Evolutionary conservation across 148 eudicot species (phyloP), one percentile per base, ranked within the genome.

Genomic region (Chenopodium berlandieri): DNA sequence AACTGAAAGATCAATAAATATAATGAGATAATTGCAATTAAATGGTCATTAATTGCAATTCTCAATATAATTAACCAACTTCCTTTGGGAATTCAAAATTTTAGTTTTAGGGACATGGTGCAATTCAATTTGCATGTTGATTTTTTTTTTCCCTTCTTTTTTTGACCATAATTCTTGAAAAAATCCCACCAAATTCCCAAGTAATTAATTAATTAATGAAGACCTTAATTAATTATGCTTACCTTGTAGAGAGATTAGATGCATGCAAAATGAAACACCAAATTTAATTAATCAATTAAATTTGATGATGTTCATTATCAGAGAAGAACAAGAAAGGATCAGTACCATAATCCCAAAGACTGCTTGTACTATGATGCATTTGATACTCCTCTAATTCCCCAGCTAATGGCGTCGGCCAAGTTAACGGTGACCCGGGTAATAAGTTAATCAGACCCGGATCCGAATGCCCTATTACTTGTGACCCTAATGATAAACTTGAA

Each of bases 331-430:
- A 84, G 79, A 87, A 92, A 37, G 98, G 93, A 75, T 94, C 91
- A 75, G 92, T 90, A 4, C 87, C 89, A 79, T 93, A 91, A 77
- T 95, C 98, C 98, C 98, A 95, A 14, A 93, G 76, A 25, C 89
- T 81, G 22, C 87, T 40, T 1, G 65, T 17, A 31, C 40, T 68
- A 22, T 81, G 81, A 0, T 88, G 44, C 44, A 40, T 40, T 40
- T 40, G 87, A 17, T 88, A 92, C 78, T 91, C 92, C 48, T 92
- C 92, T 30, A 89, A 89, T 4, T 47, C 84, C 50, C 30, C 81
- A 13, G 79, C 54, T 11, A 84, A 71, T 2, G 80, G 76, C 14
- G 76, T 58, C 10, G 84, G 84, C 71, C 84, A 69, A 77, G 88
- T 60, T 52, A 67, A 71, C 14, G 85, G 85, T 2, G 87, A 81